Percentiles rank a stretch among this genome's conserved stretches.
Evolutionary conservation across 345 rosid genomes (phyloP).

Genomic region (Gossypium arboreum): DNA sequence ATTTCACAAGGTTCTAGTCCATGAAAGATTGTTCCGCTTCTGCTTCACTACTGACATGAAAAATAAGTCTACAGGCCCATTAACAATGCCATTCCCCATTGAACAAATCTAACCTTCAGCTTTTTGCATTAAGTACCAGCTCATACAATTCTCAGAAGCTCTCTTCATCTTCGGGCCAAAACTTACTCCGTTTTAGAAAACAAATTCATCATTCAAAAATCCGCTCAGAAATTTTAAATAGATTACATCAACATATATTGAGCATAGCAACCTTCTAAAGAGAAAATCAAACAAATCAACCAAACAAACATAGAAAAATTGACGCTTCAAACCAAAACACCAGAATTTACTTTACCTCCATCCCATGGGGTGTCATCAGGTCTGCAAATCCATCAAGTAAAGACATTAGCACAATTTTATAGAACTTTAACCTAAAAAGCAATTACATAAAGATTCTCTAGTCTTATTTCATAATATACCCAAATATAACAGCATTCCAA

Average conservation of each 20-base stretch:
- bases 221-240: background rate
- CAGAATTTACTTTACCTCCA: conserved; percentile 45
- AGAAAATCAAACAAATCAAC: background rate
- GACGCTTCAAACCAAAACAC: background rate
- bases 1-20: background rate
- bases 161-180: background rate
- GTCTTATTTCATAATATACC: conserved; percentile 29
- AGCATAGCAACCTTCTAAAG: background rate
- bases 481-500: conserved; percentile 77
- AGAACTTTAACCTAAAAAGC: background rate
- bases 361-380: conserved; percentile 81
- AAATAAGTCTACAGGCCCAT: background rate
- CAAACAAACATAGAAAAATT: background rate
- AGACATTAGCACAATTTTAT: conserved; percentile 11
- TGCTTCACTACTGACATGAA: background rate
- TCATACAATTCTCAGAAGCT: background rate
- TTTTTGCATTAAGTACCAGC: background rate
- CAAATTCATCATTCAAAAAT: background rate
- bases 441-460: background rate
- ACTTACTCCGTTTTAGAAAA: background rate
- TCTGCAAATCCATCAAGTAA: conserved; percentile 30
- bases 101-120: background rate
- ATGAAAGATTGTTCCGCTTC: background rate
- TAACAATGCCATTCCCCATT: background rate
- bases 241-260: background rate